Conservation (phyloP, 2,329 filamentous ascomycete genomes). For the Diplocarpon rosae region DNA sequence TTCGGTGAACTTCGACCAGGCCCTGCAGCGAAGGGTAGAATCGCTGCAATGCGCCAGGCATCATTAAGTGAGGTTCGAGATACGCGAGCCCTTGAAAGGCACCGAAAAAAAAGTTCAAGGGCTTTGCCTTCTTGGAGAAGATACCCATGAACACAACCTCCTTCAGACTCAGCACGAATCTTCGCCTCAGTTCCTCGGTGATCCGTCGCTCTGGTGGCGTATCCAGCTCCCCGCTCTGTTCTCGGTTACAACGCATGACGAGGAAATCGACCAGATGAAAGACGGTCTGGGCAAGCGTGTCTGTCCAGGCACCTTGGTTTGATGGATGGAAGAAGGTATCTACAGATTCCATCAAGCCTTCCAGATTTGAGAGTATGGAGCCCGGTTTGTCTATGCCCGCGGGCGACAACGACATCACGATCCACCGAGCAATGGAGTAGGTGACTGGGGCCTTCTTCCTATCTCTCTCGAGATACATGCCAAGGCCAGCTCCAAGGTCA, state of each 20-base stretch:
- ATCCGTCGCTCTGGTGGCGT: conserved; percentile 70
- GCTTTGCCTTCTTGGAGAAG: conserved; percentile 87
- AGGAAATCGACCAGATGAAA: conserved; percentile 94
- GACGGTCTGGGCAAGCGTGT: conserved; percentile 77
- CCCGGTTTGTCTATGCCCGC: conserved; percentile 64
- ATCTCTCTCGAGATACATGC: conserved; percentile 81
- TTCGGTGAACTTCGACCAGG: conserved; percentile 91
- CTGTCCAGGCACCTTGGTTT: conserved; percentile 88
- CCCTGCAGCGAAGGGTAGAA: conserved; percentile 97
- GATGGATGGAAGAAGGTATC: conserved; percentile 99
- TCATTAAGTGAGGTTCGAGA: conserved; percentile 79
- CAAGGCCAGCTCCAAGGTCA: conserved; percentile 74
- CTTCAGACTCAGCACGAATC: conserved; percentile 79
- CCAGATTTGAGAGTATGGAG: conserved; percentile 74
- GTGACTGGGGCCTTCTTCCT: conserved; percentile 84
- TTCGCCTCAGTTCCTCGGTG: conserved; percentile 67
- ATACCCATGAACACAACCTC: conserved; percentile 98
- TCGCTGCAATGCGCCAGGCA: conserved; percentile 85
- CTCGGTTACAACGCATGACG: conserved; percentile 93
- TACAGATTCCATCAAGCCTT: conserved; percentile 85
- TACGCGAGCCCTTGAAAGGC: conserved; percentile 83
- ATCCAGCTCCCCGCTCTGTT: conserved; percentile 85
- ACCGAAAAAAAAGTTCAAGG: conserved; percentile 84
- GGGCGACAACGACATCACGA: conserved; percentile 86
- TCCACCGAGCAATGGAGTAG: conserved; percentile 86